Percentiles rank a stretch among this genome's conserved stretches.
Evolutionary conservation across 2,329 filamentous ascomycete species (phyloP).

Genomic region (Aureobasidium sp.): DNA sequence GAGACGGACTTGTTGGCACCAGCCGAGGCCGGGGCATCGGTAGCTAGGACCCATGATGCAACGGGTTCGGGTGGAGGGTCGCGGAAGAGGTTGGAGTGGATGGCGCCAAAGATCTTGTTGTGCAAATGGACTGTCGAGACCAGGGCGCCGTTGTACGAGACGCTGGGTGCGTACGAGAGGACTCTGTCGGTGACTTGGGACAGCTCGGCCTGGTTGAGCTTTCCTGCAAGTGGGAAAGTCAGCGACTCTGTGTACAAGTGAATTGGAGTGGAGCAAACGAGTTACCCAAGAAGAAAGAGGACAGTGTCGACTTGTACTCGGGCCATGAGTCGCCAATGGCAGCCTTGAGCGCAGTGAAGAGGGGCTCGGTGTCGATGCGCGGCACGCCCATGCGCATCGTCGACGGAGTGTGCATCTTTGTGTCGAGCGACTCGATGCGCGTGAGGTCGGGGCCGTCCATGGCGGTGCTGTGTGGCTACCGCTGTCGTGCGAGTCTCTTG

Average conservation of each 20-base stretch:
- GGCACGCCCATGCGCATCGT: conserved; percentile 41
- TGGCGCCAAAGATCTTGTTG: conserved; percentile 54
- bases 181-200: conserved; percentile 49
- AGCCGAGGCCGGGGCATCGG: conserved; percentile 71
- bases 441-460: conserved; percentile 8
- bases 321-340: conserved; percentile 54
- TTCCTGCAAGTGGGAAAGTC: conserved; percentile 34
- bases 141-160: conserved; percentile 33
- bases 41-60: conserved; percentile 58
- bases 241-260: neutral
- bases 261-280: neutral
- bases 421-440: conserved; percentile 8
- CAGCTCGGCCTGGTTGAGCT: conserved; percentile 56
- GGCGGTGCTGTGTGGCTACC: neutral
- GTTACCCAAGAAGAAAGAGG: conserved; percentile 51
- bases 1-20: conserved; percentile 21
- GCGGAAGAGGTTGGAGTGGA: conserved; percentile 52
- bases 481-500: neutral
- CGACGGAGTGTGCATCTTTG: conserved; percentile 22
- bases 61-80: conserved; percentile 54
- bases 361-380: conserved; percentile 56
- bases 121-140: conserved; percentile 44
- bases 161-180: conserved; percentile 44
- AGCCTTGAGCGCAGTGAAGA: conserved; percentile 55
- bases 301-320: conserved; percentile 53